Evolutionary conservation across 306 rosid genomes (phyloP), one percentile per base, ranked within the genome.

Genomic region (Quercus alba): DNA sequence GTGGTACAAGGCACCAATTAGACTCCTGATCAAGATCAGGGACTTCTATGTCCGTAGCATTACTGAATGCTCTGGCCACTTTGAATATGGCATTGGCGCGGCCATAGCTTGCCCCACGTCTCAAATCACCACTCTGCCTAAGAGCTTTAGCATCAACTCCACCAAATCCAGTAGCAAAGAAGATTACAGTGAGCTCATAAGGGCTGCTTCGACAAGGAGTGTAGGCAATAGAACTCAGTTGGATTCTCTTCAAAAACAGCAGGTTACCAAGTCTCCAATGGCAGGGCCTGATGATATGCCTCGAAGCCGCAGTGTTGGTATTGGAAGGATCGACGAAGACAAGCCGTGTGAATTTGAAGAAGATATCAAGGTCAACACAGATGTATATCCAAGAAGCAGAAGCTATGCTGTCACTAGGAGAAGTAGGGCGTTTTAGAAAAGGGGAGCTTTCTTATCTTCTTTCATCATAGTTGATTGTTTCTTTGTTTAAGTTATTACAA

Each of bases 281-380:
- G 21, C 69, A 0, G 51, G 28, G 14, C 30, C 79, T 0, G 62
- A 3, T 5, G 73, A 52, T 13, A 23, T 85, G 55, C 25, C 84
- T 28, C 84, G 89, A 72, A 81, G 91, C 77, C 84, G 55, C 1
- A 89, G 94, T 33, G 85, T 83, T 0, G 91, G 82, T 8, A 72
- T 92, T 26, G 91, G 90, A 71, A 87, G 81, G 82, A 94, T 94
- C 14, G 93, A 94, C 6, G 98, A 94, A 72, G 89, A 92, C 55
- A 62, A 83, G 56, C 33, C 89, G 0, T 87, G 82, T 73, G 91
- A 92, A 1, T 86, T 84, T 61, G 85, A 73, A 26, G 90, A 80
- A 18, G 85, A 76, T n/a, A 15, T 76, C 61, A 75, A 77, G 77
- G 63, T 21, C 46, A 89, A 38, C 55, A 71, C 76, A 1, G 51